Conservation (phyloP, 352 stramenopile genomes). For the Pythium guiyangense region DNA sequence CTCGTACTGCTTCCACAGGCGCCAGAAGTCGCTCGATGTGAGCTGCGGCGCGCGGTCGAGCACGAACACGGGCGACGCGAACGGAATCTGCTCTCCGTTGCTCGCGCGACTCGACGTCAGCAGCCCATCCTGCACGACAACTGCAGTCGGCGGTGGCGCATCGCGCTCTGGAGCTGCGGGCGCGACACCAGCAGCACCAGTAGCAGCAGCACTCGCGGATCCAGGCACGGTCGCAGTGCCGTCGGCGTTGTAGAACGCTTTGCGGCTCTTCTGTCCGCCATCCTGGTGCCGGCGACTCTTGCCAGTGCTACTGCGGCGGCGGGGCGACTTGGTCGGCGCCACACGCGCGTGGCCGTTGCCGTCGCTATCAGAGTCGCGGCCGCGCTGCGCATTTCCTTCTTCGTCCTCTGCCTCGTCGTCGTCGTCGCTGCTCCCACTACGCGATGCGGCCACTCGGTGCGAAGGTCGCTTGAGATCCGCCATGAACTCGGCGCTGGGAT, state of each 20-base stretch:
- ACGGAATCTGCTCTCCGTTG: conserved; percentile 37
- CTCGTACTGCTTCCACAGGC: conserved; percentile 51
- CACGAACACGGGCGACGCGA: conserved; percentile 53
- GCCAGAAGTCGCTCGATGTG: conserved; percentile 26
- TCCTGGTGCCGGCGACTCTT: background rate
- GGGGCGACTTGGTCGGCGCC: conserved; percentile 12
- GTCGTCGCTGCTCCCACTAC: conserved; percentile 15
- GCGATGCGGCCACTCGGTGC: conserved; percentile 10
- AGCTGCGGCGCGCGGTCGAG: conserved; percentile 24
- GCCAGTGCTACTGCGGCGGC: background rate
- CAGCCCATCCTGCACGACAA: conserved; percentile 2
- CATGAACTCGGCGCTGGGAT: conserved; percentile 52
- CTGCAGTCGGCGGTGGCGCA: background rate
- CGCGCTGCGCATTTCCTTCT: conserved; percentile 7
- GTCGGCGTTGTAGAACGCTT: conserved; percentile 37
- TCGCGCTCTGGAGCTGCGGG: too few species aligned
- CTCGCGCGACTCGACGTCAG: conserved; percentile 16
- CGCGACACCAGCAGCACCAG: too few species aligned
- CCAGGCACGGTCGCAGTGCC: conserved; percentile 20
- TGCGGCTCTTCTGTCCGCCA: conserved; percentile 18
- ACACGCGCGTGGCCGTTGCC: conserved; percentile 18
- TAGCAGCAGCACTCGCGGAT: background rate
- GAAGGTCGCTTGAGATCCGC: conserved; percentile 27
- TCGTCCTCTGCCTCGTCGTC: conserved; percentile 19
- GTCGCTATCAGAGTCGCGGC: conserved; percentile 6